Evolutionary conservation across 2,329 filamentous ascomycete genomes (phyloP), one percentile per base, ranked within the genome.

Genomic region (Paraconiothyrium brasiliense): DNA sequence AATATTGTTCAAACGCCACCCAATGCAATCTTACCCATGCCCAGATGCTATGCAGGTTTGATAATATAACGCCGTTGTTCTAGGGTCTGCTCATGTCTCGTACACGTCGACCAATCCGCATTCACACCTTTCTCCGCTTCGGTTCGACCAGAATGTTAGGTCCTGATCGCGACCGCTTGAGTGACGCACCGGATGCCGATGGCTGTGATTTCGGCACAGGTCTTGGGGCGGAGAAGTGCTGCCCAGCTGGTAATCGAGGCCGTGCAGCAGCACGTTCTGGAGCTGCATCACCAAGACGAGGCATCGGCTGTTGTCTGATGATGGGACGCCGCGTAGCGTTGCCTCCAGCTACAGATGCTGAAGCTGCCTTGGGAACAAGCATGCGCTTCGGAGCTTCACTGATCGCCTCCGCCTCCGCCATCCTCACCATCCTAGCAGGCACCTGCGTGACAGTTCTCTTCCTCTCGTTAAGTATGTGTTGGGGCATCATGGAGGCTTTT

Each of bases 211-310:
- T 76, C 8, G 74, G 32, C 10, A n/a, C 6, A 37, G 52, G 55
- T 50, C 68, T 76, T 10, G 74, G 74, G 22, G 72, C 74, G 11
- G 52, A 69, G 48, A 76, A 77, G 11, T 72, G 67, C 43, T 75
- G 71, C 2, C 70, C 75, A 44, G 68, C 61, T 3, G 73, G 74
- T 8, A 78, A 57, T 9, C 69, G 71, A 2, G 72, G 57, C 6
- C 73, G 70, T 20, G 67, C 30, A 6, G 68, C 59, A 11, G 68
- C 59, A 11, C 62, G 61, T 14, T 60, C 55, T 3, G 64, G 57
- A 20, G 46, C 39, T 20, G 47, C 57, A 6, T 57, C 47, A 27
- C 24, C 65, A 16, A 65, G 60, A 39, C 63, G 68, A n/a, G 66
- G 52, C 22, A 65, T 64, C 5, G 71, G 68, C 35, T 68, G 64